Base-by-base conservation (phyloP, 2,329 filamentous ascomycete species). In the Zymoseptoria crescenta region DNA sequence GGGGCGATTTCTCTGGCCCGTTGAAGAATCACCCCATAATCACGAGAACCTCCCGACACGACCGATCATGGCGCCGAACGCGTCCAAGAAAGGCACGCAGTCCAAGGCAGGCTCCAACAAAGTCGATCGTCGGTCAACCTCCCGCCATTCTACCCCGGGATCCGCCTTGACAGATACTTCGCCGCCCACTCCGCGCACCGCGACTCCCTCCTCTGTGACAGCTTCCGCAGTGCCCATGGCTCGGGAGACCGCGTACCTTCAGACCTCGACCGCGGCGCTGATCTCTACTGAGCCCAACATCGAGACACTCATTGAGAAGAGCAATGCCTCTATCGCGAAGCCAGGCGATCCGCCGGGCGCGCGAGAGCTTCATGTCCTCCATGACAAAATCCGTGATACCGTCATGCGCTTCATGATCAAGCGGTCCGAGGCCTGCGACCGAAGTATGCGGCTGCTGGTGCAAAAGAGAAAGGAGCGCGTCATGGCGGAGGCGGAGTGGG, bases 141-240 rank as follows among this genome's bases (percentile, higher is more conserved):
- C 87, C 71, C 86, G 89, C 70, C 92, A 91, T 74, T 89, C 87
- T 41, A 93, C 89, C 16, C 89, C 89, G 41, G 82, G 83, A 69
- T 81, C 83, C 35, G 62, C 68, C 30, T 64, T 69, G 27, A 69
- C 69, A 10, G 75, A 78, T 35, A 63, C 74, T 73, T 68, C 76
- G 73, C 66, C 80, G 72, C 70, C 81, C 77, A 69, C 80, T 67
- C 73, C 79, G 65, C 62, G 72, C 19, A 68, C 85, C 49, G 81
- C 87, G 58, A 87, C 85, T 68, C 81, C 90, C 55, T 83, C 87
- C 57, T 81, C 87, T 19, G 66, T 74, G 50, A 69, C 77, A 48
- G 69, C 79, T 68, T 69, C 78, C 67, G 55, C 70, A 27, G 62
- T 85, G 45, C 80, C 87, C 59, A 87, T 56, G 64, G 73, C 61